Evolutionary conservation across 805 yeast species (phyloP), one percentile per base, ranked within the genome.

Genomic region (Babjeviella inositovora): DNA sequence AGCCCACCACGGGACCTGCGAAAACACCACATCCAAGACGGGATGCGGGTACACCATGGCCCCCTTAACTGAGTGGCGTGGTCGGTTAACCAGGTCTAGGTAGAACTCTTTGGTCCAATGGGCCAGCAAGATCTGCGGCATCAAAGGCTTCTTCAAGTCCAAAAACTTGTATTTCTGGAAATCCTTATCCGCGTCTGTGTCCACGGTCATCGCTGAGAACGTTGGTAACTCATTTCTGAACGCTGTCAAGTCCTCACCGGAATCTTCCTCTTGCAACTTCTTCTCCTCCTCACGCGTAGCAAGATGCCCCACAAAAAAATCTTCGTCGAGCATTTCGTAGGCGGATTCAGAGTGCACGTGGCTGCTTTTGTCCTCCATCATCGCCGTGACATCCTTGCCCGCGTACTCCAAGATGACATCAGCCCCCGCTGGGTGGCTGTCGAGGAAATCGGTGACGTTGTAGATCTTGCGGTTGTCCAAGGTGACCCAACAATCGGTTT

Each of bases 51-150:
- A 37, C 5, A 85, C 95, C 8, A 98, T 98, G 3, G 95, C 81
- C 7, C 95, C 96, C 44, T 84, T 73, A 33, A 97, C 97, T 43
- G 85, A 90, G 48, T 90, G 98, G 45, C 98, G 73, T 25, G 98
- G 98, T 50, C 96, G 70, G 48, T 90, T 97, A 20, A 90, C 90
- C 51, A 90, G 96, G 44, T 84, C 94, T 41, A 90, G 59, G 47
- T 90, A 90, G 41, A 90, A 87, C 20, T 81, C 92, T 44, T 80
- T 87, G 19, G 77, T 43, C 58, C 82, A 90, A 17, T 64, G 61
- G 19, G 82, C 70, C 30, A 65, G 58, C 26, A 82, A 50, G 21
- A 90, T 80, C 54, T 90, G 98, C 47, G 67, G 40, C 20, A 90
- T 52, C 36, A 90, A 57, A 2, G 98, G 93, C 44, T 68, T 70